These are phyloP conservation scores for Penicillium concentricum DNA, from an alignment of 2,329 filamentous ascomycete species.

Conservation along the genomic window DNA sequence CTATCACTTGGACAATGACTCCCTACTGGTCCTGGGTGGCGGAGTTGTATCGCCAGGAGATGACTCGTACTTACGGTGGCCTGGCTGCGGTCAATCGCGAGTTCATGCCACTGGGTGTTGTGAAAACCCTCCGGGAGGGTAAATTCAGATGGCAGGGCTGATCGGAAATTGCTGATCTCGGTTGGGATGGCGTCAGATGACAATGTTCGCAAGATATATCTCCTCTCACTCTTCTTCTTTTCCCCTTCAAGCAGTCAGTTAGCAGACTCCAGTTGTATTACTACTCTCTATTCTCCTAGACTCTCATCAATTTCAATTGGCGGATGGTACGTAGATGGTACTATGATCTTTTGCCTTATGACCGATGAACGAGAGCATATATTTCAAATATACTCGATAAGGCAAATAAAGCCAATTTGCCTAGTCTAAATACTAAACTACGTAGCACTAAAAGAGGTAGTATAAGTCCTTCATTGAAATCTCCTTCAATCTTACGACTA, in stretches of 20 bases:
- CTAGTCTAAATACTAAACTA: too few relatives aligned
- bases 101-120: conserved; percentile 44
- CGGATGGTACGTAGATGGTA: too few relatives aligned
- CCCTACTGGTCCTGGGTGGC: conserved; percentile 47
- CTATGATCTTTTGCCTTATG: background rate
- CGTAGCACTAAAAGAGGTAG: background rate
- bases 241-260: too few relatives aligned
- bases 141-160: conserved; percentile 45
- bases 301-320: too few relatives aligned
- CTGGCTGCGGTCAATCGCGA: conserved; percentile 42
- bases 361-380: background rate
- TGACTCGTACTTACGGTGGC: conserved; percentile 42
- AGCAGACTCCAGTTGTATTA: too few relatives aligned
- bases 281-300: too few relatives aligned
- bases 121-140: conserved; percentile 43
- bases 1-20: conserved; percentile 32
- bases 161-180: background rate
- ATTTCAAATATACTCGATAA: background rate
- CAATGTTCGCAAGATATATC: too few relatives aligned
- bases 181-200: too few relatives aligned
- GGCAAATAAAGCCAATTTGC: too few relatives aligned
- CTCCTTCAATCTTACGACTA: too few relatives aligned
- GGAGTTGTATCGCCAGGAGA: conserved; percentile 42
- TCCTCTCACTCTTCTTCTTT: too few relatives aligned
- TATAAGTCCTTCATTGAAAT: background rate